Evolutionary conservation across 2,329 filamentous ascomycete species (phyloP).

Genomic region (Botrytis deweyae): DNA sequence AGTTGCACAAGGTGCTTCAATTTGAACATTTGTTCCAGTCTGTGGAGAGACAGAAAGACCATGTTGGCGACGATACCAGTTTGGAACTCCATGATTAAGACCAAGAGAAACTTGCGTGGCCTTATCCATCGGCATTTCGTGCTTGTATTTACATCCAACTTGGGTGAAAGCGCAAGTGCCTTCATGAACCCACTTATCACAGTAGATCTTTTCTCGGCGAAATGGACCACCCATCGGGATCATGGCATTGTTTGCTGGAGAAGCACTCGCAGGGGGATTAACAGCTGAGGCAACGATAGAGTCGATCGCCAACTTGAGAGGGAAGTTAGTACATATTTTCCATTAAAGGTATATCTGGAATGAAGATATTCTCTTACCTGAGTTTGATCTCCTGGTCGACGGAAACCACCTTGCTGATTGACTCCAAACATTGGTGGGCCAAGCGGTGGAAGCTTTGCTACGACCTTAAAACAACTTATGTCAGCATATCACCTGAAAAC

Average conservation of each 20-base stretch:
- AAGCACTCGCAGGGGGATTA: neutral
- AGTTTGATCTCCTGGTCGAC: slow-evolving; percentile 6
- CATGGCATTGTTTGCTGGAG: neutral
- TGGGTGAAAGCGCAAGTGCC: slow-evolving; percentile 83
- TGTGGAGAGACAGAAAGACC: neutral
- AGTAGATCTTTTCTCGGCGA: slow-evolving; percentile 64
- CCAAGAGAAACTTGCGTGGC: slow-evolving; percentile 68
- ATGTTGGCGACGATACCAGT: slow-evolving; percentile 18
- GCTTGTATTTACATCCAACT: slow-evolving; percentile 84
- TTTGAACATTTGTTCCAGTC: slow-evolving; percentile 8
- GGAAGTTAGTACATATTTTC: slow-evolving; percentile 6
- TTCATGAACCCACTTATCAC: slow-evolving; percentile 85
- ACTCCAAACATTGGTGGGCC: neutral
- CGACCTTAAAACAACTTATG: neutral
- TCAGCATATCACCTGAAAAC: neutral
- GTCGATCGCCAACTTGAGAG: slow-evolving; percentile 16
- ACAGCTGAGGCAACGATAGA: slow-evolving; percentile 15
- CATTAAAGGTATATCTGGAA: neutral
- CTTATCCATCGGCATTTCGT: slow-evolving; percentile 78
- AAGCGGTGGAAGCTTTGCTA: slow-evolving; percentile 12
- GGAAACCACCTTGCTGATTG: neutral
- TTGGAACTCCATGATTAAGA: slow-evolving; percentile 60
- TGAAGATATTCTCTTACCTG: slow-evolving; percentile 9
- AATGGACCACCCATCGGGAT: neutral
- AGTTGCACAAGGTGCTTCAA: slow-evolving; percentile 4